A percentile compares a stretch with the other conserved stretches of the same genome.
Conservation (phyloP, 129 eudicot species). For the Lonicera japonica region DNA sequence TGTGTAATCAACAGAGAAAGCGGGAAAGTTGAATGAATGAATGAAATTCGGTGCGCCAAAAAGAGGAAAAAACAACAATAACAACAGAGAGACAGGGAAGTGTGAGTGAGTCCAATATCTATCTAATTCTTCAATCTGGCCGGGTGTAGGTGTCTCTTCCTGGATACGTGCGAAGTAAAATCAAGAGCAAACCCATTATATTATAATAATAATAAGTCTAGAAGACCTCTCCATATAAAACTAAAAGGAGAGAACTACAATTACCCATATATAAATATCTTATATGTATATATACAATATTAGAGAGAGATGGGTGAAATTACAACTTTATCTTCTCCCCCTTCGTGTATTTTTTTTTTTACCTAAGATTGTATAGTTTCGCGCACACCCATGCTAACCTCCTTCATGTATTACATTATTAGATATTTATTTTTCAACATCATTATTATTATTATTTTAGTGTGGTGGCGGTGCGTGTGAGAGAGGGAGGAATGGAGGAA, state of each 20-base stretch:
- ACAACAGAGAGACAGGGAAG: not conserved
- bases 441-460: not conserved
- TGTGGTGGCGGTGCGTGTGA: not conserved
- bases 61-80: constrained; percentile 10
- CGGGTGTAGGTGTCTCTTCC: too few species aligned
- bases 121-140: constrained; percentile 24
- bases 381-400: too few species aligned
- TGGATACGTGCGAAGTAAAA: constrained; percentile 1
- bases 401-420: too few species aligned
- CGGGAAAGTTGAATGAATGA: constrained; percentile 23
- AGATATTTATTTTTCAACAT: too few species aligned
- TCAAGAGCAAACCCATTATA: not conserved
- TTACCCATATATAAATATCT: not conserved
- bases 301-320: not conserved
- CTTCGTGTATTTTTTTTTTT: not conserved
- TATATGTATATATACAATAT: too few species aligned
- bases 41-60: not conserved
- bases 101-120: constrained; percentile 1
- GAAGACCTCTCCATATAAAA: not conserved
- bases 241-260: not conserved
- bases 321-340: not conserved
- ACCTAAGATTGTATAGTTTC: too few species aligned
- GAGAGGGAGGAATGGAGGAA: not conserved
- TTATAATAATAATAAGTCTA: not conserved
- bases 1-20: constrained; percentile 10